Conservation (phyloP, 148 eudicot species). For the Silene conica region DNA sequence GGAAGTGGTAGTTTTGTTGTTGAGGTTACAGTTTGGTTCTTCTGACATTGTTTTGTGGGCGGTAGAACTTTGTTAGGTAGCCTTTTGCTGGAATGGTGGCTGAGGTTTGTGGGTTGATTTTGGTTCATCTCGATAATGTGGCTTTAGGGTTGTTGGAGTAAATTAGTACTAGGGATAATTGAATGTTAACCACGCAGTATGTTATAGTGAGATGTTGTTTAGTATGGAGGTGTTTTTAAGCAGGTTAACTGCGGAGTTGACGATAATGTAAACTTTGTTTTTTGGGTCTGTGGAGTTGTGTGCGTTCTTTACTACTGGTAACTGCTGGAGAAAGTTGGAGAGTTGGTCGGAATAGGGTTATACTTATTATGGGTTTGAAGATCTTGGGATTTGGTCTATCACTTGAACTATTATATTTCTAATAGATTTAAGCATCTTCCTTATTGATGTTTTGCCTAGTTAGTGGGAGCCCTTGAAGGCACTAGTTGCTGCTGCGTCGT, state of each 20-base stretch:
- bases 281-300: not conserved
- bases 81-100: not conserved
- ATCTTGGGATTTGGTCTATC: not conserved
- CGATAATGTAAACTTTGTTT: not conserved
- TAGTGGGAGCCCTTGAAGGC: too few species aligned
- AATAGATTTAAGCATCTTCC: not conserved
- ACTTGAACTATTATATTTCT: not conserved
- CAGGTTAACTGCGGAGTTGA: not conserved
- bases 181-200: not conserved
- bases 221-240: not conserved
- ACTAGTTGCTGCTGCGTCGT: not conserved
- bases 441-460: not conserved
- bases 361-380: not conserved
- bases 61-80: not conserved
- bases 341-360: not conserved
- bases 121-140: not conserved
- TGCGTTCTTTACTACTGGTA: not conserved
- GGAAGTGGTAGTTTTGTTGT: not conserved
- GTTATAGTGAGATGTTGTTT: not conserved
- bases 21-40: not conserved
- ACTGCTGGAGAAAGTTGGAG: constrained; percentile 8
- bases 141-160: not conserved
- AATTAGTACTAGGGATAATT: not conserved
- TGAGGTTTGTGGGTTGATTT: not conserved
- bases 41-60: not conserved